phyloP scores from a whole-genome alignment of 208 protist species.

The Trichomonas vaginalis region DNA sequence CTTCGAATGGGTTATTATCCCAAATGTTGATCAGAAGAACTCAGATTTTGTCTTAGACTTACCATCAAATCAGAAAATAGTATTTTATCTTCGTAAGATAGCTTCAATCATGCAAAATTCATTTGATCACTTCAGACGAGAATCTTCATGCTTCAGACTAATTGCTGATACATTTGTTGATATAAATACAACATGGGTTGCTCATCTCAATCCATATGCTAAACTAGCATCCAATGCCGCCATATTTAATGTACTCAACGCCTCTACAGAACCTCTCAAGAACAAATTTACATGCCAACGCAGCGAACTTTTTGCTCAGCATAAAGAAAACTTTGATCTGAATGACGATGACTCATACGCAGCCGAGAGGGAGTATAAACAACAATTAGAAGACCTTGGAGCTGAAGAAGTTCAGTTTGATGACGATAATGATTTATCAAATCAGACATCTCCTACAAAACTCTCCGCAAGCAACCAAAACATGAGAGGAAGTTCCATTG shows the following conservation, averaged over 20 bases:
- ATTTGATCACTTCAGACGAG: background rate
- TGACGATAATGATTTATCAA: background rate
- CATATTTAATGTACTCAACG: background rate
- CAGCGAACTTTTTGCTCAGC: background rate
- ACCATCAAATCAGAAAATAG: background rate
- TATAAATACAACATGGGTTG: background rate
- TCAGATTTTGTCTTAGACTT: background rate
- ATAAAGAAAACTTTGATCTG: background rate
- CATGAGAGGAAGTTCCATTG: too few species aligned
- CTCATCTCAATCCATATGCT: background rate
- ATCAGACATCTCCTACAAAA: background rate
- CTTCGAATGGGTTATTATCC: constrained; percentile 14
- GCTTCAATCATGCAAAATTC: too few species aligned
- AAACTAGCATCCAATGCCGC: background rate
- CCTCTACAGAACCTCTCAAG: background rate
- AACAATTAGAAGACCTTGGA: background rate
- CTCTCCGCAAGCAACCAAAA: background rate
- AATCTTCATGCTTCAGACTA: background rate
- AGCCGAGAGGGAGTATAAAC: background rate
- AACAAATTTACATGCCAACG: background rate
- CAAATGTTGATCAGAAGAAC: background rate
- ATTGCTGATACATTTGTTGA: background rate
- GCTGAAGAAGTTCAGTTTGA: background rate
- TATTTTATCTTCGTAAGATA: background rate
- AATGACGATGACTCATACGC: background rate